Conservation (phyloP, 2,329 filamentous ascomycete species). For the Chrysoporthe cubensis region DNA sequence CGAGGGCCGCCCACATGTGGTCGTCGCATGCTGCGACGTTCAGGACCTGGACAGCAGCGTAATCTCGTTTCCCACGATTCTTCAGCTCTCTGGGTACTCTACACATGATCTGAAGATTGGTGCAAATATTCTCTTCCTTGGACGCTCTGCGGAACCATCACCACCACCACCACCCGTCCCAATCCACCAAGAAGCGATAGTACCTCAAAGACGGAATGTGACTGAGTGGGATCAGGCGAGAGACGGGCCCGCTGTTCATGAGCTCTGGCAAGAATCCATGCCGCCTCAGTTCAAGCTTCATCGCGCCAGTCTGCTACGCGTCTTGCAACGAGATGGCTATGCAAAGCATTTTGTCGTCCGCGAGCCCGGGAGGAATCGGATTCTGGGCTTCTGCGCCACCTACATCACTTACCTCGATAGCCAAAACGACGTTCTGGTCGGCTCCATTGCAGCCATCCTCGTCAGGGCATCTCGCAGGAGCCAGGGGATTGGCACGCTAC, state of each 20-base stretch:
- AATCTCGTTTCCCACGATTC: slow-evolving; percentile 53
- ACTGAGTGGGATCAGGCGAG: slow-evolving; percentile 44
- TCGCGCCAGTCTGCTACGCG: slow-evolving; percentile 44
- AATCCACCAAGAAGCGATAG: slow-evolving; percentile 35
- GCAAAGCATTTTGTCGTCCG: slow-evolving; percentile 61
- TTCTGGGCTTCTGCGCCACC: slow-evolving; percentile 64
- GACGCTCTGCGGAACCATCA: slow-evolving; percentile 33
- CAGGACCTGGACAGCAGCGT: slow-evolving; percentile 44
- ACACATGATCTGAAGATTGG: slow-evolving; percentile 52
- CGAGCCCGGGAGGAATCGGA: slow-evolving; percentile 45
- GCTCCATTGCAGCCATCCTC: slow-evolving; percentile 58
- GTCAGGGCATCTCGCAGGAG: slow-evolving; percentile 53
- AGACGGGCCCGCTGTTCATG: slow-evolving; percentile 46
- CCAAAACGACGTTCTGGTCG: slow-evolving; percentile 55
- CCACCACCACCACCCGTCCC: slow-evolving; percentile 29
- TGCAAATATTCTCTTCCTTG: slow-evolving; percentile 54
- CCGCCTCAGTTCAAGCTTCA: slow-evolving; percentile 52
- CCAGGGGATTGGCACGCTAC: slow-evolving; percentile 55
- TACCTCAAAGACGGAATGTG: slow-evolving; percentile 47
- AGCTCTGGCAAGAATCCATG: slow-evolving; percentile 53
- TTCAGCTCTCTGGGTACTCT: slow-evolving; percentile 55
- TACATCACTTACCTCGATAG: slow-evolving; percentile 62
- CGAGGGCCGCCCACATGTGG: slow-evolving; percentile 54
- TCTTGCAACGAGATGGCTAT: slow-evolving; percentile 60
- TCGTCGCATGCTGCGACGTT: slow-evolving; percentile 56